A percentile compares a stretch with the other conserved stretches of the same genome.
These are phyloP conservation scores for Isatis lusitanica DNA, from an alignment of 441 rosid genomes.

Conservation along the genomic window DNA sequence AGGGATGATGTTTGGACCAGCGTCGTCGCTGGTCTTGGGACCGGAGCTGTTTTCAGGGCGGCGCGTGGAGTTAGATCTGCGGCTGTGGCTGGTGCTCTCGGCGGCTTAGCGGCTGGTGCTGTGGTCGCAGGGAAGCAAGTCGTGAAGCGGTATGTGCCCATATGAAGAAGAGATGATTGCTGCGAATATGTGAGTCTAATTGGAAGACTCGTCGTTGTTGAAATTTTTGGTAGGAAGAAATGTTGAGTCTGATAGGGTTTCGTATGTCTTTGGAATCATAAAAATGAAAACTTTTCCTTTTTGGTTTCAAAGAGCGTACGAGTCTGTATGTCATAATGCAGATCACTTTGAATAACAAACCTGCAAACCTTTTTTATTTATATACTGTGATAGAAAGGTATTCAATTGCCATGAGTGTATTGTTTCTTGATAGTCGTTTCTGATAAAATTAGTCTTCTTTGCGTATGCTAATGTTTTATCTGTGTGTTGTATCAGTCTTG, in stretches of 20 bases:
- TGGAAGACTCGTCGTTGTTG: constrained; percentile 18
- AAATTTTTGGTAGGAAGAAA: constrained; percentile 44
- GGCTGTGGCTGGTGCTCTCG: constrained; percentile 93
- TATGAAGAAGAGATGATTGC: constrained; percentile 37
- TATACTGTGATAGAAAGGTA: constrained; percentile 4
- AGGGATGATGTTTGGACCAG: constrained; percentile 92
- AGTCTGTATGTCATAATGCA: constrained; percentile 24
- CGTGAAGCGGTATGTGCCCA: constrained; percentile 77
- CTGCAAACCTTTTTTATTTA: not conserved
- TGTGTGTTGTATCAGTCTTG: constrained; percentile 23
- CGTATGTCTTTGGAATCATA: constrained; percentile 31
- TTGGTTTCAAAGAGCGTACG: constrained; percentile 8
- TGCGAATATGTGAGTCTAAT: constrained; percentile 19
- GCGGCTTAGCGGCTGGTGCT: constrained; percentile 80
- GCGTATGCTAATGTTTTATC: constrained; percentile 7
- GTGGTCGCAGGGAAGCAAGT: constrained; percentile 80
- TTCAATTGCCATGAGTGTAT: constrained; percentile 3
- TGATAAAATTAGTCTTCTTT: not conserved
- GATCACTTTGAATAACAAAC: constrained; percentile 29
- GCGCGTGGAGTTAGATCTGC: constrained; percentile 92
- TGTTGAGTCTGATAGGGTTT: constrained; percentile 23
- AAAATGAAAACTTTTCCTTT: constrained; percentile 7
- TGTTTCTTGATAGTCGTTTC: not conserved
- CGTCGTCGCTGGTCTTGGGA: constrained; percentile 84
- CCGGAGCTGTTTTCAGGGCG: constrained; percentile 86